Evolutionary conservation across 2,329 filamentous ascomycete genomes (phyloP).

Genomic region (Xylariaceae sp.): DNA sequence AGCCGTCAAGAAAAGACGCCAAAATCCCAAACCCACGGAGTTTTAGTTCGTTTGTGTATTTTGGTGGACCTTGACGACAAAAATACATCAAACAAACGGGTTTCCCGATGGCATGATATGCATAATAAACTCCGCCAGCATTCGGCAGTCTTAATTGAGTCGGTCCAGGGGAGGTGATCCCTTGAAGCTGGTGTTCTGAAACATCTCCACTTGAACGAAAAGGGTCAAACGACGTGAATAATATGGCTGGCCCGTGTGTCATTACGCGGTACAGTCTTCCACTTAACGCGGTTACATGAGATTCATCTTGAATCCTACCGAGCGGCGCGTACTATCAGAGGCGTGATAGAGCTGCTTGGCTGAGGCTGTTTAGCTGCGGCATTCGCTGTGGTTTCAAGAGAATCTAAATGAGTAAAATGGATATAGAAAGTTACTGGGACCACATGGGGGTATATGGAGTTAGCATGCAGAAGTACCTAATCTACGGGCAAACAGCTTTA

Average conservation of each 20-base stretch:
- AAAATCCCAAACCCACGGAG: conserved; percentile 12
- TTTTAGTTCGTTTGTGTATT: background rate
- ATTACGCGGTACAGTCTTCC: conserved; percentile 7
- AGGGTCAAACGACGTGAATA: background rate
- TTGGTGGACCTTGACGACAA: conserved; percentile 18
- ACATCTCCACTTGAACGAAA: conserved; percentile 3
- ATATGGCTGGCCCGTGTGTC: conserved; percentile 12
- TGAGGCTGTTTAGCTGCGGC: conserved; percentile 14
- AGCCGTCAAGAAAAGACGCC: background rate
- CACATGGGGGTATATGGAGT: background rate
- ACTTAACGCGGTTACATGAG: conserved; percentile 11
- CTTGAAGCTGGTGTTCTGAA: background rate
- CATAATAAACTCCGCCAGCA: background rate
- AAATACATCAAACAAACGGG: conserved; percentile 22
- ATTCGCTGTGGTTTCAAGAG: conserved; percentile 6
- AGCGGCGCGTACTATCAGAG: background rate
- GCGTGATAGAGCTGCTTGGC: conserved; percentile 1
- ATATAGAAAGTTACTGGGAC: background rate
- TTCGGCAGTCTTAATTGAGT: no score
- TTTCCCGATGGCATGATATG: conserved; percentile 21
- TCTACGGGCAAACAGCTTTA: background rate
- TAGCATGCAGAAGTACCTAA: background rate
- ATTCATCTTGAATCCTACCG: conserved; percentile 11
- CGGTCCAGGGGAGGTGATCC: no score
- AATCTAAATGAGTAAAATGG: background rate